These are phyloP conservation scores for Ceratobasidium sp. DNA, from an alignment of 1,284 basidiomycete genomes.

Conservation along the genomic window DNA sequence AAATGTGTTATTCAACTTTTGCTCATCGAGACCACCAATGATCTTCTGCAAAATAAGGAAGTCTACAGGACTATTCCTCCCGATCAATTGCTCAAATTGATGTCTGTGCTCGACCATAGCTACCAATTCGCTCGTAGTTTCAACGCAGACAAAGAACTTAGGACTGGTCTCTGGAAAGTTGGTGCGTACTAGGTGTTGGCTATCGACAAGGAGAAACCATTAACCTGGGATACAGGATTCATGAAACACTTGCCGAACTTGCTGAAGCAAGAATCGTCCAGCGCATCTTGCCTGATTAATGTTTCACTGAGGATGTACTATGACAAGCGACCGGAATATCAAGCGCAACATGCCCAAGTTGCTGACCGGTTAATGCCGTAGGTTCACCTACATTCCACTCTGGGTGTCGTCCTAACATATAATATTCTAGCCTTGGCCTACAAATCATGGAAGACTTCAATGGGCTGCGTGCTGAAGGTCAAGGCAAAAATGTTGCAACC, in stretches of 20 bases:
- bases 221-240: conserved; percentile 75
- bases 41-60: conserved; percentile 91
- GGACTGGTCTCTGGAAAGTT: conserved; percentile 99
- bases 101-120: conserved; percentile 95
- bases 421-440: conserved; percentile 78
- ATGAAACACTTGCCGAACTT: conserved; percentile 99
- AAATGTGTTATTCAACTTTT: conserved; percentile 99
- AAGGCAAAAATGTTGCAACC: conserved; percentile 95
- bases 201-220: not conserved
- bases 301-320: conserved; percentile 95
- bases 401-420: conserved; percentile 36
- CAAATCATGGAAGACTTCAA: conserved; percentile 94
- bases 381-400: conserved; percentile 58
- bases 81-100: conserved; percentile 90
- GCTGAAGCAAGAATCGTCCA: conserved; percentile 97
- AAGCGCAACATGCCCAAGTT: conserved; percentile 84
- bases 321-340: conserved; percentile 89
- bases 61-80: conserved; percentile 97
- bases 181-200: conserved; percentile 71
- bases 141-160: conserved; percentile 98
- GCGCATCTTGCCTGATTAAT: conserved; percentile 95
- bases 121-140: conserved; percentile 98
- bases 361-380: conserved; percentile 92
- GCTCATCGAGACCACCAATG: conserved; percentile 97
- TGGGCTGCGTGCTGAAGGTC: conserved; percentile 90